A percentile compares a stretch with the other conserved stretches of the same genome.
phyloP scores from a whole-genome alignment of 2,329 filamentous ascomycete genomes.

The Trichoderma sp. region DNA sequence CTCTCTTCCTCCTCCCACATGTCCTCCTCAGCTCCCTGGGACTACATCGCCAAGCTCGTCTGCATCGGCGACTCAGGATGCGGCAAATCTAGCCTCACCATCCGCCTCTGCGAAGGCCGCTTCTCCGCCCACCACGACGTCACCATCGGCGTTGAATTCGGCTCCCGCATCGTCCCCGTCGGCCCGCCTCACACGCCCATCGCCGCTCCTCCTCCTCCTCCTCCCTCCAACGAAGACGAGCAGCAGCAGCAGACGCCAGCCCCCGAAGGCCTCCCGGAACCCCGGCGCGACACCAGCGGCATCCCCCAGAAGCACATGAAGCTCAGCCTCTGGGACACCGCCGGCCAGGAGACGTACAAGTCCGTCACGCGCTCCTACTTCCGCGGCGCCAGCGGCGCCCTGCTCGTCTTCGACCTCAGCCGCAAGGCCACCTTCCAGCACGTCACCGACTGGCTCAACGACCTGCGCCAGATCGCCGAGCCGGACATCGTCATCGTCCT shows the following conservation, averaged over 20 bases:
- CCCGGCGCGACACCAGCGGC: conserved; percentile 47
- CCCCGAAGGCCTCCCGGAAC: conserved; percentile 54
- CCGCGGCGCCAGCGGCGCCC: conserved; percentile 68
- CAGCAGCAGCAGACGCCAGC: conserved; percentile 24
- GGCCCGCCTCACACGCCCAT: conserved; percentile 71
- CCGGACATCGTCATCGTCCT: conserved; percentile 92
- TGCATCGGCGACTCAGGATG: conserved; percentile 96
- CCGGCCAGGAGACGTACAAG: conserved; percentile 96
- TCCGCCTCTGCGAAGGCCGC: conserved; percentile 93
- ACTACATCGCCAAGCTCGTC: conserved; percentile 98
- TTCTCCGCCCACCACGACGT: conserved; percentile 95
- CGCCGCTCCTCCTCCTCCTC: conserved; percentile 37
- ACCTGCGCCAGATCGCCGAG: conserved; percentile 92
- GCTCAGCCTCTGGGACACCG: conserved; percentile 91
- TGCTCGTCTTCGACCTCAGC: conserved; percentile 95
- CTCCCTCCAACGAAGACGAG: conserved; percentile 27
- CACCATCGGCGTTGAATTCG: conserved; percentile 95
- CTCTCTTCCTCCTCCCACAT: conserved; percentile 42
- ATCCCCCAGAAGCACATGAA: conserved; percentile 79
- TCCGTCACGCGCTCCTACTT: conserved; percentile 94
- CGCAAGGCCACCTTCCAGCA: conserved; percentile 82
- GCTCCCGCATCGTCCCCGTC: conserved; percentile 87
- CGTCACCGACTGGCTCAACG: conserved; percentile 90
- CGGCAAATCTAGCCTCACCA: conserved; percentile 91
- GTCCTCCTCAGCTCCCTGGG: conserved; percentile 73